These are phyloP conservation scores for Dionaea muscipula DNA, from an alignment of 179 eudicot species.

Conservation along the genomic window DNA sequence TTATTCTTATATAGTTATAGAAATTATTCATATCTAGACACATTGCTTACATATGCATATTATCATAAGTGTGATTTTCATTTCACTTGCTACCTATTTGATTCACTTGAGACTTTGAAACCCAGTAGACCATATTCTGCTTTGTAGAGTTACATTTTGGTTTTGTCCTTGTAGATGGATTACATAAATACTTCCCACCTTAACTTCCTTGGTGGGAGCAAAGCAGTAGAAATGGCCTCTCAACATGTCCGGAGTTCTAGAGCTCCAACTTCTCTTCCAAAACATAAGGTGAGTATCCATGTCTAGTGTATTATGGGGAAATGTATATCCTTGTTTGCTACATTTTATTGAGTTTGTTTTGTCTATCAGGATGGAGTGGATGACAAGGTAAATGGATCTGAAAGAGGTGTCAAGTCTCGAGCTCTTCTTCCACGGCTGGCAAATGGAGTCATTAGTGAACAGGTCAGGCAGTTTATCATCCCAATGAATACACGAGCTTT, in stretches of 20 bases:
- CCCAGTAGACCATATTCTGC: no score
- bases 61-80: neutral
- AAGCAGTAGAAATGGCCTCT: slow-evolving; percentile 33
- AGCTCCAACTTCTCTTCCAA: slow-evolving; percentile 17
- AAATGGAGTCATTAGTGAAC: slow-evolving; percentile 71
- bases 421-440: slow-evolving; percentile 51
- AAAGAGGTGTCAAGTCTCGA: slow-evolving; percentile 64
- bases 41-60: neutral
- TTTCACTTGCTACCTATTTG: neutral
- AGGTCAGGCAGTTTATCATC: slow-evolving; percentile 25
- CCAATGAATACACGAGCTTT: neutral
- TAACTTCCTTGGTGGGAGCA: slow-evolving; percentile 32
- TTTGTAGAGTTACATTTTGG: neutral
- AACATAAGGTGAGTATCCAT: slow-evolving; percentile 20
- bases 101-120: no score
- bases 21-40: no score
- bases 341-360: slow-evolving; percentile 9
- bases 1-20: no score
- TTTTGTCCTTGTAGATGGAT: slow-evolving; percentile 22
- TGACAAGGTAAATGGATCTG: slow-evolving; percentile 62
- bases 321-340: neutral
- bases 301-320: neutral
- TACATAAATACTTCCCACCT: slow-evolving; percentile 37
- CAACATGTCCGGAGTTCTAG: slow-evolving; percentile 21
- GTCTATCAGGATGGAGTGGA: slow-evolving; percentile 49